Base-by-base conservation (phyloP, 306 rosid genomes). In the Cicer arietinum region DNA sequence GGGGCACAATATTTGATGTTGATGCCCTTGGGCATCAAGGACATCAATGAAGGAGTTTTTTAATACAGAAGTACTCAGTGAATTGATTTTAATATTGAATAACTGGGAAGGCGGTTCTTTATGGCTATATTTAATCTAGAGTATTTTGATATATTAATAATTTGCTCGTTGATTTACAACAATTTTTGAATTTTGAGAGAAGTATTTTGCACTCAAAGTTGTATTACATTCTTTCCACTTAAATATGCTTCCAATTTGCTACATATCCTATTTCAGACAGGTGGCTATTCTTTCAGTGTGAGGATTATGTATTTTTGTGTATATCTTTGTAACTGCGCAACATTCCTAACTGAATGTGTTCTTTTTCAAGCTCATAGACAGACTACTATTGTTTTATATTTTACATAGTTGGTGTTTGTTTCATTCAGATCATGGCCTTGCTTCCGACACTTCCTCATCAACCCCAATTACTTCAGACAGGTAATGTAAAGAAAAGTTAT, bases 401-500 rank as follows among this genome's bases (percentile, higher is more conserved):
- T 44, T 75, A 6, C 42, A 51, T 25, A 59, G 46, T 30, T 51
- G 54, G 16, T 81, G 78, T 73, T 65, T 69, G 51, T 59, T 73
- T 75, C 72, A 45, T 48, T 43, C 87, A 95, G 99, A 84, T 95
- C 69, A 95, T 95, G 96, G 82, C 60, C 41, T 82, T 91, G 75
- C 90, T 95, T 79, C 87, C 96, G 35, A 89, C 88, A 79, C 92
- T 95, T 74, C 96, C 97, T 51, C 92, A 77, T 75, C 97, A 92
- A 77, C 91, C 93, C 72, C 98, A 90, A 77, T 87, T 95, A 73
- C 96, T 95, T 74, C 99, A 95, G 91, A 95, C 99, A 66, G 99
- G 99, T 95, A 85, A 67, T 72, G 74, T 56, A 14, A 54, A 18
- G 22, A 72, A 64, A 39, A 6, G 16, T 14, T 17, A 14, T 54